These are phyloP conservation scores for Leccinum incarnatum DNA, from an alignment of 768 basidiomycete genomes.

Conservation along the genomic window DNA sequence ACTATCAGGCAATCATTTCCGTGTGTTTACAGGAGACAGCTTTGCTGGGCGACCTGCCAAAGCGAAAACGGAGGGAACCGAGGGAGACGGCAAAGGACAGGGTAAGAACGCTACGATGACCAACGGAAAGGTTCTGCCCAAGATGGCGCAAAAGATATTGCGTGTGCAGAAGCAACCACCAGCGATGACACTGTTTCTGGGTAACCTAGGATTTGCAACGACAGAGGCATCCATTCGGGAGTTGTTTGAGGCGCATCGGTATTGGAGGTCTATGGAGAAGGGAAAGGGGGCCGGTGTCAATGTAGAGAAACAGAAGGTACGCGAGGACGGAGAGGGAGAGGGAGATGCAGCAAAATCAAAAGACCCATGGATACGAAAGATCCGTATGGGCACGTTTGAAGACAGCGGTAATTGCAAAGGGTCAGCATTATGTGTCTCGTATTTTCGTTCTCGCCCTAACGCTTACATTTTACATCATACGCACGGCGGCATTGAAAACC, in stretches of 20 bases:
- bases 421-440: slow-evolving; percentile 43
- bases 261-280: slow-evolving; percentile 31
- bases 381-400: slow-evolving; percentile 95
- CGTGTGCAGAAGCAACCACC: slow-evolving; percentile 77
- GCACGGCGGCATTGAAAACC: not conserved
- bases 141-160: slow-evolving; percentile 77
- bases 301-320: slow-evolving; percentile 23
- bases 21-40: slow-evolving; percentile 55
- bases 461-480: not conserved
- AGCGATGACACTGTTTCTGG: slow-evolving; percentile 85
- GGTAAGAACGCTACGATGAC: slow-evolving; percentile 30
- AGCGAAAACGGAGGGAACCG: slow-evolving; percentile 33
- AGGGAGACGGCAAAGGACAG: slow-evolving; percentile 23
- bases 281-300: slow-evolving; percentile 33
- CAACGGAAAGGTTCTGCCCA: slow-evolving; percentile 41
- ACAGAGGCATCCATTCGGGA: slow-evolving; percentile 73
- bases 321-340: not conserved
- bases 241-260: slow-evolving; percentile 64
- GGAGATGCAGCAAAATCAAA: slow-evolving; percentile 6
- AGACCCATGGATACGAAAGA: slow-evolving; percentile 67
- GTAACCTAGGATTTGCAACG: slow-evolving; percentile 90
- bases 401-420: slow-evolving; percentile 96
- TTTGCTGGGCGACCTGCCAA: slow-evolving; percentile 65
- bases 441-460: not conserved
- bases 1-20: not conserved